Percentiles rank a stretch among this genome's conserved stretches.
These are phyloP conservation scores for Spinellus fusiger DNA, from an alignment of 192 early-diverging fungal genomes.

Conservation along the genomic window DNA sequence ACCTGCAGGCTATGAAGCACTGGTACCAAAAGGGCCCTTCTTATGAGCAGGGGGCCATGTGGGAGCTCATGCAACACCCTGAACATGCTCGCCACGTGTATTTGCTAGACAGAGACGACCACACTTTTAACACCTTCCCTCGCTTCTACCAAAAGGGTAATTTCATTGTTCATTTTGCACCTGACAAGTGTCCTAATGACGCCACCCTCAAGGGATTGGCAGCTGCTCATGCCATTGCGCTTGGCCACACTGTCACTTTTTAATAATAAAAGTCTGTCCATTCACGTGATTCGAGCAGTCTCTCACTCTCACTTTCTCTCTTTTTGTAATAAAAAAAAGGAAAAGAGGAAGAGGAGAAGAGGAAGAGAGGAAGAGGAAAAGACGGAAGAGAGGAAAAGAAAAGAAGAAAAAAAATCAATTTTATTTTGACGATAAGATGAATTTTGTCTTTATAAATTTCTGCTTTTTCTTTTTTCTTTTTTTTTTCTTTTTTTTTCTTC, in stretches of 20 bases:
- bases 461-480: neutral
- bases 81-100: constrained; percentile 32
- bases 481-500: neutral
- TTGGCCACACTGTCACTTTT: constrained; percentile 7
- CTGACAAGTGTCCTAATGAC: constrained; percentile 44
- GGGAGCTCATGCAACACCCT: constrained; percentile 42
- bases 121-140: constrained; percentile 56
- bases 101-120: constrained; percentile 42
- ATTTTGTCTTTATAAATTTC: neutral
- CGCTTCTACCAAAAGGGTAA: constrained; percentile 34
- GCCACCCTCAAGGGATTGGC: constrained; percentile 36
- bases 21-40: constrained; percentile 34
- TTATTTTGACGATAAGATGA: neutral
- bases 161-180: constrained; percentile 56
- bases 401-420: neutral
- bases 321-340: neutral
- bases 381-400: neutral
- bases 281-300: neutral
- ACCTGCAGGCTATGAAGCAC: constrained; percentile 31
- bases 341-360: neutral
- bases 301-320: neutral
- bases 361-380: neutral
- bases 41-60: constrained; percentile 54
- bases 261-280: neutral
- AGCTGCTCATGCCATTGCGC: constrained; percentile 27